phyloP scores from a whole-genome alignment of 1,284 basidiomycete genomes.

The Xerocomus tenax region DNA sequence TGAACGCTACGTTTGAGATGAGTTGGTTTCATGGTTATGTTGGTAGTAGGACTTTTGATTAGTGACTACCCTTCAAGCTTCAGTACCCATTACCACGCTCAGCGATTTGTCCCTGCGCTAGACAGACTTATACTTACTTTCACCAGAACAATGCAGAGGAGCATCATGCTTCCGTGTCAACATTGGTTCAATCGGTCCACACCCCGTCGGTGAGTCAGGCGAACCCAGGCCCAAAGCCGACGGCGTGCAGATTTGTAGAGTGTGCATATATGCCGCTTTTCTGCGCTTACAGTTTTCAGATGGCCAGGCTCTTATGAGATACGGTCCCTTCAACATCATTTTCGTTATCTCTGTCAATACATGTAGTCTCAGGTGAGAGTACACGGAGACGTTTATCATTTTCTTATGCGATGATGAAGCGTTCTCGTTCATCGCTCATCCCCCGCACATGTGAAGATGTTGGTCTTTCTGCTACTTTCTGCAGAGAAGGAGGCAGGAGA shows the following conservation, averaged over 20 bases:
- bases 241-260: constrained; percentile 46
- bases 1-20: neutral
- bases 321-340: constrained; percentile 68
- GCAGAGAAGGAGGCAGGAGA: too few relatives aligned
- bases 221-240: neutral
- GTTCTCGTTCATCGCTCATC: constrained; percentile 66
- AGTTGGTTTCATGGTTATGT: neutral
- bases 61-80: too few relatives aligned
- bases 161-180: constrained; percentile 68
- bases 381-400: neutral
- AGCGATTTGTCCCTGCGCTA: too few relatives aligned
- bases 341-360: constrained; percentile 56
- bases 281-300: too few relatives aligned
- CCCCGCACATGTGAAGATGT: constrained; percentile 61
- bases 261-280: too few relatives aligned
- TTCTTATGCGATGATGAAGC: neutral
- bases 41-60: too few relatives aligned
- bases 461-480: too few relatives aligned
- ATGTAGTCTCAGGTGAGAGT: constrained; percentile 53
- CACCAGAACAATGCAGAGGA: too few relatives aligned
- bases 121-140: too few relatives aligned
- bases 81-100: too few relatives aligned
- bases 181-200: constrained; percentile 58
- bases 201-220: constrained; percentile 61
- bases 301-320: constrained; percentile 76